Conservation (phyloP, 176 grass and related monocot genomes). For the Cenchrus fungigraminus region DNA sequence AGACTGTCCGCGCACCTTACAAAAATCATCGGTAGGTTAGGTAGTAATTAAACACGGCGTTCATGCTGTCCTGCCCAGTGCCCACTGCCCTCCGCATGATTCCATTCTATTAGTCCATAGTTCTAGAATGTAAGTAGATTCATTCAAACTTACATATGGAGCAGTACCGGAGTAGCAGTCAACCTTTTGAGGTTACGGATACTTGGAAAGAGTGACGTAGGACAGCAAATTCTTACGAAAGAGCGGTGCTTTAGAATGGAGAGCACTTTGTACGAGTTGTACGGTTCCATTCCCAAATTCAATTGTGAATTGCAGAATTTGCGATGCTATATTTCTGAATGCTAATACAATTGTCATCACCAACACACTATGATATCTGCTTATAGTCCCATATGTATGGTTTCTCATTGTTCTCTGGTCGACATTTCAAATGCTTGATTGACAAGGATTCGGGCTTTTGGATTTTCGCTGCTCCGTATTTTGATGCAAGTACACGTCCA, state of each 20-base stretch:
- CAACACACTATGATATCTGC: neutral
- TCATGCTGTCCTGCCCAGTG: neutral
- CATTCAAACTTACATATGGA: neutral
- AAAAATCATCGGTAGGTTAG: neutral
- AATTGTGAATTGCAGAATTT: neutral
- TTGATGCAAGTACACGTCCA: neutral
- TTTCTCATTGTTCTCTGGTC: neutral
- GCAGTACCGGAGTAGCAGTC: neutral
- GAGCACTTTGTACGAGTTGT: neutral
- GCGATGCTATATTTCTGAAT: neutral
- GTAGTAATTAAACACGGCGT: no score
- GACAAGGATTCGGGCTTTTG: neutral
- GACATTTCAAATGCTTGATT: neutral
- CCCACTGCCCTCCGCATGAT: neutral
- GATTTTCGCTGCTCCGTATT: neutral
- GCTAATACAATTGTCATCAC: constrained; percentile 2
- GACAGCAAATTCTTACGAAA: neutral
- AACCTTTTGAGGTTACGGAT: neutral
- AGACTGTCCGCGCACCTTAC: neutral
- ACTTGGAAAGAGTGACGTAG: neutral
- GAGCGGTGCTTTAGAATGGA: neutral
- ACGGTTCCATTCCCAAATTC: neutral
- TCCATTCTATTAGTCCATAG: neutral
- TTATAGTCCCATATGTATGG: neutral
- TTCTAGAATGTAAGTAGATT: neutral